A percentile compares a stretch with the other conserved stretches of the same genome.
Evolutionary conservation across 305 asterid species (phyloP).

Genomic region (Solanum hybrid): DNA sequence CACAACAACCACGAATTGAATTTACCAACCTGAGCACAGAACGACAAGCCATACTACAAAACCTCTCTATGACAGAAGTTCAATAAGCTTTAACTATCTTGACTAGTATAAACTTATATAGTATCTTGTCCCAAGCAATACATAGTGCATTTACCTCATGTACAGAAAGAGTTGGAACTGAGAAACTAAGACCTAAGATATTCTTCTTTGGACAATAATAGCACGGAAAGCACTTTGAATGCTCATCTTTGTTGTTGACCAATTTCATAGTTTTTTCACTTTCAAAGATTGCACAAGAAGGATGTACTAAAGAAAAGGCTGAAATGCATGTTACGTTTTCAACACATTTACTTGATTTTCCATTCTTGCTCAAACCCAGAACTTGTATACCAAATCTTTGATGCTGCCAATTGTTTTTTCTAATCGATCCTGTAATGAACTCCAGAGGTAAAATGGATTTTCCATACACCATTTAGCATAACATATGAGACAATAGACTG

Average conservation of each 20-base stretch:
- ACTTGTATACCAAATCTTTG: background rate
- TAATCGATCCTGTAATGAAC: background rate
- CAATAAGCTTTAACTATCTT: background rate
- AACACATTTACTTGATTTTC: background rate
- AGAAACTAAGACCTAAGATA: background rate
- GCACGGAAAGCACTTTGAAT: background rate
- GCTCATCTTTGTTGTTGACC: background rate
- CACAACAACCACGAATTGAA: background rate
- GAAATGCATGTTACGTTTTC: background rate
- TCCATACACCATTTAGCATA: background rate
- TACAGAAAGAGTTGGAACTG: background rate
- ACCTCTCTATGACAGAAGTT: background rate
- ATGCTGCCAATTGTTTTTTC: background rate
- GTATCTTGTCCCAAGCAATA: background rate
- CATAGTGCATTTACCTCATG: background rate
- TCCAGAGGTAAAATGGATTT: background rate
- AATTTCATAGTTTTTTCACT: background rate
- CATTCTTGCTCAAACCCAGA: background rate
- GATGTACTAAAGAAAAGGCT: background rate
- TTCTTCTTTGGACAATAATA: background rate
- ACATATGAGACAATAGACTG: background rate
- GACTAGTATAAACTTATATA: background rate
- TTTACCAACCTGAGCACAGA: background rate
- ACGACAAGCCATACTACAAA: background rate
- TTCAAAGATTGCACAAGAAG: background rate